These are phyloP conservation scores for Skeletonema costatum DNA, from an alignment of 108 stramenopile genomes.

Conservation along the genomic window DNA sequence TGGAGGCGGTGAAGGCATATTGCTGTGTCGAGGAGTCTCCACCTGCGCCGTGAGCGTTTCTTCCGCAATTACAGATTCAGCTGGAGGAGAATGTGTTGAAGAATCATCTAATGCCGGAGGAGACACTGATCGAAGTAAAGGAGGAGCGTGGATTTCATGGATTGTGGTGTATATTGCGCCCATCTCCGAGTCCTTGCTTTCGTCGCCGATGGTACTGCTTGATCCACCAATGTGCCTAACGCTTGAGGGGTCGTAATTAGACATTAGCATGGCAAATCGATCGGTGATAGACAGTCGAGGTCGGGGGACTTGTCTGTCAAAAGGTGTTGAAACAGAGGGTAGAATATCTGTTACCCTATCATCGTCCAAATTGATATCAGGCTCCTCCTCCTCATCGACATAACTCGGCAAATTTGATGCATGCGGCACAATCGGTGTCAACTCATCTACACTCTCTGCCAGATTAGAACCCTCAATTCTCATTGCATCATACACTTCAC, in stretches of 20 bases:
- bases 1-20: not conserved
- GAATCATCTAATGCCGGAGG: not conserved
- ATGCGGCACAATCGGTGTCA: conserved; percentile 3
- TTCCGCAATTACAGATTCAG: not conserved
- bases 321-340: not conserved
- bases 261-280: conserved; percentile 43
- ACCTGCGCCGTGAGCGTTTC: not conserved
- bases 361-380: not conserved
- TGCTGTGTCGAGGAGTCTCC: not conserved
- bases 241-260: conserved; percentile 35
- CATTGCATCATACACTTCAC: not conserved
- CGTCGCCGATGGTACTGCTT: not conserved
- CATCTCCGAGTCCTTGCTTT: conserved; percentile 24
- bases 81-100: not conserved
- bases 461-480: not conserved
- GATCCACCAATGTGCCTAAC: conserved; percentile 11
- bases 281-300: conserved; percentile 34
- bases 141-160: conserved; percentile 10
- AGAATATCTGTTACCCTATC: not conserved
- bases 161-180: not conserved
- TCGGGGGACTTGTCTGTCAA: not conserved
- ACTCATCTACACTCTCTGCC: conserved; percentile 12
- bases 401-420: conserved; percentile 27
- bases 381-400: not conserved
- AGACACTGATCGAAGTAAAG: conserved; percentile 7